Percentiles rank a stretch among this genome's conserved stretches.
Evolutionary conservation across 345 rosid species (phyloP).

Genomic region (Hypericum androsaemum): DNA sequence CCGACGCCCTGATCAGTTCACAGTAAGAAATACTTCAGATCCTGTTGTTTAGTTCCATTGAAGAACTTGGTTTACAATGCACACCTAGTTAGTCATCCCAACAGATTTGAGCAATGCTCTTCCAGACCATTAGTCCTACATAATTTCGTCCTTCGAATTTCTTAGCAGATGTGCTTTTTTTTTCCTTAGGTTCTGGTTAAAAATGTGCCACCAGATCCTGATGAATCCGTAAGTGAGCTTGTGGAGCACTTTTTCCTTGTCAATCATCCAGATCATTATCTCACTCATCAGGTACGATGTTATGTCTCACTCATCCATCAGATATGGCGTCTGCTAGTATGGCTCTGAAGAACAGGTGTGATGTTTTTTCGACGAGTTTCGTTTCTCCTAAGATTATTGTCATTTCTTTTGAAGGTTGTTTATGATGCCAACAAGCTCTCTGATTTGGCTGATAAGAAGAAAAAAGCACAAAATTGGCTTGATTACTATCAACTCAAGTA

Average conservation of each 20-base stretch:
- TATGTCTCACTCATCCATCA: neutral
- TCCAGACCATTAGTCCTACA: too few species aligned
- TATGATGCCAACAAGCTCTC: conserved; percentile 66
- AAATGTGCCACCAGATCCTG: conserved; percentile 85
- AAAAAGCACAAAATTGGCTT: conserved; percentile 68
- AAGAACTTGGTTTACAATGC: too few species aligned
- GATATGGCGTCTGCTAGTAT: neutral
- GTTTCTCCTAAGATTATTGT: conserved; percentile 3
- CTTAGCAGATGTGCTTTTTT: conserved; percentile 1
- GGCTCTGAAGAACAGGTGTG: too few species aligned
- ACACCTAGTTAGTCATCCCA: too few species aligned
- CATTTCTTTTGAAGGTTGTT: conserved; percentile 47
- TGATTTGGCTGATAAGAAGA: conserved; percentile 48
- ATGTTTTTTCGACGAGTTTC: too few species aligned
- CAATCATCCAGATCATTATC: conserved; percentile 78
- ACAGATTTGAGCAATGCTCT: too few species aligned
- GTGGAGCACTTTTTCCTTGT: conserved; percentile 87
- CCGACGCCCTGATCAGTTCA: conserved; percentile 76
- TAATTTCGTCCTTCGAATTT: too few species aligned
- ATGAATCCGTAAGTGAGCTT: conserved; percentile 75
- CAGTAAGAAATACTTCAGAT: conserved; percentile 40
- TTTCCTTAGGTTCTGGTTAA: conserved; percentile 66
- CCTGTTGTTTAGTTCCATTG: too few species aligned
- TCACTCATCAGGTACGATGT: conserved; percentile 65
- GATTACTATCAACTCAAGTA: conserved; percentile 70